phyloP scores from a whole-genome alignment of 768 basidiomycete genomes.

The Neoboletus magnificus region DNA sequence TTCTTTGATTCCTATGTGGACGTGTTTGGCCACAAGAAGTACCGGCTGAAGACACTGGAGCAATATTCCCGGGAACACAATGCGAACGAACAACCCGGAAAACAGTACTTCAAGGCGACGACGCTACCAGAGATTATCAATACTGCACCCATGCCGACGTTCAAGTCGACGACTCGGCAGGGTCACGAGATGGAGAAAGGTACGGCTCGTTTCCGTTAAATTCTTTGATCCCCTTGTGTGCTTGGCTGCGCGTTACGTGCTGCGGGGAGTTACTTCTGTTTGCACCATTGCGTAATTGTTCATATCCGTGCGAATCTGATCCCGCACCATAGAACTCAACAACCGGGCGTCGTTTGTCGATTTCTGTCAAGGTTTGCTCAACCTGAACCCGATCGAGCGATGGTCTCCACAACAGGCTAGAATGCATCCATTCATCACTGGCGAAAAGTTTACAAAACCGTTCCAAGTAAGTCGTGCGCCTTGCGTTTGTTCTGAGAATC shows the following conservation, averaged over 20 bases:
- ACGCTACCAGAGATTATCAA: conserved; percentile 95
- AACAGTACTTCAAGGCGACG: conserved; percentile 97
- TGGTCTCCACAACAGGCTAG: conserved; percentile 98
- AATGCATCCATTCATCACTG: conserved; percentile 96
- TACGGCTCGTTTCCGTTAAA: conserved; percentile 29
- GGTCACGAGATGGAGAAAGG: conserved; percentile 89
- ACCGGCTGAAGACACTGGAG: conserved; percentile 84
- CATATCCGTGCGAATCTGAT: conserved; percentile 18
- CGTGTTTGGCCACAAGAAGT: conserved; percentile 75
- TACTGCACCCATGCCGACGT: conserved; percentile 87
- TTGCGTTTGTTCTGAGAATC: neutral
- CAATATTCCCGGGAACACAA: conserved; percentile 96
- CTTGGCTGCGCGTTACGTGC: neutral
- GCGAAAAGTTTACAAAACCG: conserved; percentile 89
- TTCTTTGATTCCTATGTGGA: conserved; percentile 87
- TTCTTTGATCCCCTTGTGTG: neutral
- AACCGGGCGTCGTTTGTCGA: conserved; percentile 95
- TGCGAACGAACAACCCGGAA: conserved; percentile 94
- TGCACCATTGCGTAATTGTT: conserved; percentile 4
- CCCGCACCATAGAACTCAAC: conserved; percentile 67
- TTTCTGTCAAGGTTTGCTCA: conserved; percentile 91
- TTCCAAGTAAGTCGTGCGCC: conserved; percentile 57
- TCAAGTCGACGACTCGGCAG: conserved; percentile 70
- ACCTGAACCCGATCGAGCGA: conserved; percentile 90
- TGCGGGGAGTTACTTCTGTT: neutral